These are phyloP conservation scores for Nyssa sinensis DNA, from an alignment of 148 eudicot genomes.

Conservation along the genomic window DNA sequence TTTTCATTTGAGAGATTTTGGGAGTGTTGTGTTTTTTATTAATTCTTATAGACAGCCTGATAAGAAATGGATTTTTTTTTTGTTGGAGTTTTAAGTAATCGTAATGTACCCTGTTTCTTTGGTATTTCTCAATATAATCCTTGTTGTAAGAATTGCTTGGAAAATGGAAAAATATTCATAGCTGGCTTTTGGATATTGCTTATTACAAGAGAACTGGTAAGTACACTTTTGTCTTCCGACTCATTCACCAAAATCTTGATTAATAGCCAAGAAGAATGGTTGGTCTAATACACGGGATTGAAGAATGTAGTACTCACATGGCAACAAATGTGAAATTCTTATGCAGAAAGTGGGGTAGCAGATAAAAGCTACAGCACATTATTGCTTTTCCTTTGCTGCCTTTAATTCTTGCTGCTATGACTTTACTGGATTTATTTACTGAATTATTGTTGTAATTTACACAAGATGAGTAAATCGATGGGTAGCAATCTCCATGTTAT, in stretches of 20 bases:
- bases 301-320: constrained; percentile 7
- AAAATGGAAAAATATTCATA: not conserved
- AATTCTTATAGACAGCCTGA: not conserved
- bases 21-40: not conserved
- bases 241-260: constrained; percentile 15
- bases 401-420: not conserved
- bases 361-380: not conserved
- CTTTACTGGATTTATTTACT: constrained; percentile 9
- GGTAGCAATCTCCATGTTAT: constrained; percentile 23
- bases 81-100: not conserved
- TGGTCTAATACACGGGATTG: constrained; percentile 5
- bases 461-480: constrained; percentile 12
- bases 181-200: not conserved
- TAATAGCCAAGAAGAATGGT: constrained; percentile 8
- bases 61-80: not conserved
- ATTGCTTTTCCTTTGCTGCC: constrained; percentile 1
- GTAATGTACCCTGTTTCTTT: not conserved
- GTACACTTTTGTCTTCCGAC: not conserved
- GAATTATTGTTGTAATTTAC: constrained; percentile 12
- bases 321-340: not conserved
- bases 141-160: not conserved
- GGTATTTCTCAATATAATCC: not conserved
- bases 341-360: not conserved
- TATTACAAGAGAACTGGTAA: not conserved
- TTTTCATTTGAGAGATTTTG: not conserved